Evolutionary conservation across 805 yeast genomes (phyloP).

Genomic region (Saccharomycopsis oosterbeekiorum): DNA sequence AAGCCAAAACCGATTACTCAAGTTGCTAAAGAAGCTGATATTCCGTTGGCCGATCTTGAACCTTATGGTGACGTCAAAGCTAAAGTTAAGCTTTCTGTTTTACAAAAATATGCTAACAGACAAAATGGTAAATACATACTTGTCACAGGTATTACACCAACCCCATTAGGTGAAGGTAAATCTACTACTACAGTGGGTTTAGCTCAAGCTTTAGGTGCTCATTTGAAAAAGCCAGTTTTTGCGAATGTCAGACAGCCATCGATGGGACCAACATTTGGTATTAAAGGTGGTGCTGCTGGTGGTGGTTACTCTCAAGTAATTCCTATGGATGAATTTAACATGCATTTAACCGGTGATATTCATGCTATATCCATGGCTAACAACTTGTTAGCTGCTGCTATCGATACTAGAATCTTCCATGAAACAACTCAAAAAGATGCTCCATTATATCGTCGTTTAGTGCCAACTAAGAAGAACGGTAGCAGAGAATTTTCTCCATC

Average conservation of each 20-base stretch:
- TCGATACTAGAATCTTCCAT: slow-evolving; percentile 80
- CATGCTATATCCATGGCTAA: slow-evolving; percentile 80
- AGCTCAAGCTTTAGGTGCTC: slow-evolving; percentile 75
- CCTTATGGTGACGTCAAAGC: slow-evolving; percentile 71
- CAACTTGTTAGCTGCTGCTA: slow-evolving; percentile 74
- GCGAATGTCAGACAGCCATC: slow-evolving; percentile 84
- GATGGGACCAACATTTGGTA: slow-evolving; percentile 85
- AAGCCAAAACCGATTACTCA: slow-evolving; percentile 59
- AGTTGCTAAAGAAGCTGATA: slow-evolving; percentile 61
- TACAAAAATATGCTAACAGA: slow-evolving; percentile 50
- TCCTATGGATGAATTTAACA: slow-evolving; percentile 83
- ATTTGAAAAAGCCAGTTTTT: slow-evolving; percentile 54
- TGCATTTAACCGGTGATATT: slow-evolving; percentile 80
- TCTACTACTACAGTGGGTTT: slow-evolving; percentile 78
- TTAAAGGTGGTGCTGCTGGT: slow-evolving; percentile 87
- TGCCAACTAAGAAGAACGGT: slow-evolving; percentile 61
- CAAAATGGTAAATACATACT: slow-evolving; percentile 62
- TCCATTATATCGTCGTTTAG: slow-evolving; percentile 63
- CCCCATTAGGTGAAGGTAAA: slow-evolving; percentile 81
- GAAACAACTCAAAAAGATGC: slow-evolving; percentile 66
- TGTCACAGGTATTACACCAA: slow-evolving; percentile 80
- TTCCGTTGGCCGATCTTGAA: slow-evolving; percentile 58
- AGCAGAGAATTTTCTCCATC: slow-evolving; percentile 55
- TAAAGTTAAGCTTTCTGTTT: slow-evolving; percentile 55
- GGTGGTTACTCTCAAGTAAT: slow-evolving; percentile 83